A percentile compares a stretch with the other conserved stretches of the same genome.
These are phyloP conservation scores for Bruguiera gymnorhiza DNA, from an alignment of 345 rosid genomes.

Conservation along the genomic window DNA sequence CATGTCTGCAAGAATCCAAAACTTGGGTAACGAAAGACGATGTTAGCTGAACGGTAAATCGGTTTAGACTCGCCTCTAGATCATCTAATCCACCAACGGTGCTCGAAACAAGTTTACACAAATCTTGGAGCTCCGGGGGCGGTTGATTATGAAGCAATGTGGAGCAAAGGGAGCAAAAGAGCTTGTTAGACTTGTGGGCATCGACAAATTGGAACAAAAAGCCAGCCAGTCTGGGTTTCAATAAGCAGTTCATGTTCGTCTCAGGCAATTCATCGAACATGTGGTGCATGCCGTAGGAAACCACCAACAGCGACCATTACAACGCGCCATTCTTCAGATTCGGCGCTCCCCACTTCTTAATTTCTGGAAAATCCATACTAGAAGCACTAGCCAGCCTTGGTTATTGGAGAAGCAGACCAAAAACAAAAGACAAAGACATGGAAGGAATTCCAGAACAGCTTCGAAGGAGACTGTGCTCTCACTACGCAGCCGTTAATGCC, in stretches of 20 bases:
- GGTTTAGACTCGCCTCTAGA: slow-evolving; percentile 53
- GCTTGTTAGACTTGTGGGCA: slow-evolving; percentile 10
- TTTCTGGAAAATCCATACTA: too few relatives aligned
- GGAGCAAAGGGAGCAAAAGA: slow-evolving; percentile 24
- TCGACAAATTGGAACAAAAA: slow-evolving; percentile 10
- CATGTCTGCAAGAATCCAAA: slow-evolving; percentile 48
- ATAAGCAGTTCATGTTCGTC: slow-evolving; percentile 30
- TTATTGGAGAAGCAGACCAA: too few relatives aligned
- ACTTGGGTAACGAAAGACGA: slow-evolving; percentile 45
- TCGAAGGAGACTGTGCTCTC: too few relatives aligned
- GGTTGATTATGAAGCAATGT: slow-evolving; percentile 11
- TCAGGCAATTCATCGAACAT: slow-evolving; percentile 50
- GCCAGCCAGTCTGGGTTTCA: slow-evolving; percentile 21
- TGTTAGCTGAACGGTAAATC: slow-evolving; percentile 34
- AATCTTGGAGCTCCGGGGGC: slow-evolving; percentile 34
- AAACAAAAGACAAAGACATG: too few relatives aligned
- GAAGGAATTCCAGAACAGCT: too few relatives aligned
- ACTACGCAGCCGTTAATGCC: too few relatives aligned
- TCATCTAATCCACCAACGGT: slow-evolving; percentile 74
- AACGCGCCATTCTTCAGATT: neutral
- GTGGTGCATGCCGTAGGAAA: neutral
- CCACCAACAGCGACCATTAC: too few relatives aligned
- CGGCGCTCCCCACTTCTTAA: too few relatives aligned
- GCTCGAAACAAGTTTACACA: slow-evolving; percentile 49
- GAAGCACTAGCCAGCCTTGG: too few relatives aligned